phyloP scores from a whole-genome alignment of 2,329 filamentous ascomycete species.

The Hypomyces rosellus region DNA sequence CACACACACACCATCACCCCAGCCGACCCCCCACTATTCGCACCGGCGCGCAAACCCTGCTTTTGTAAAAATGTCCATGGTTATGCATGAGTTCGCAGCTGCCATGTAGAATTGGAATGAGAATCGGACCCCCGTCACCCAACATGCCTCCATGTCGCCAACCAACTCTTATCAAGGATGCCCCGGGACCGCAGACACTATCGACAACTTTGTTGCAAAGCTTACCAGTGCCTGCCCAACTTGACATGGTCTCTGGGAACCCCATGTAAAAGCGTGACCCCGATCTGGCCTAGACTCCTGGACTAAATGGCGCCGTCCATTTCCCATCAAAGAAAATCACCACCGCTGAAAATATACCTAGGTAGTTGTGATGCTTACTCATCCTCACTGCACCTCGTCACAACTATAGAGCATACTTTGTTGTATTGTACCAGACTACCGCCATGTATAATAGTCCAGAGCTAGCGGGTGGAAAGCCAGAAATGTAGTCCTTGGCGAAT shows the following conservation, averaged over 20 bases:
- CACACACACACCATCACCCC: no score
- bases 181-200: not conserved
- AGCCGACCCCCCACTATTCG: not conserved
- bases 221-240: not conserved
- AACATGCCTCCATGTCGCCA: not conserved
- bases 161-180: not conserved
- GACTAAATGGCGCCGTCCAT: not conserved
- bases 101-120: not conserved
- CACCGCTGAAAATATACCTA: not conserved
- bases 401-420: conserved; percentile 11
- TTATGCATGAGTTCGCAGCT: not conserved
- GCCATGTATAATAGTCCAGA: conserved; percentile 15
- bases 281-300: not conserved
- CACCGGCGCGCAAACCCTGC: not conserved
- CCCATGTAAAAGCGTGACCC: not conserved
- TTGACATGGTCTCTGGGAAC: not conserved
- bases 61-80: not conserved
- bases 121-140: not conserved
- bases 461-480: conserved; percentile 17
- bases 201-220: not conserved
- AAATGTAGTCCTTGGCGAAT: conserved; percentile 18
- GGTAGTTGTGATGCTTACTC: conserved; percentile 10
- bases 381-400: conserved; percentile 12
- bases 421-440: conserved; percentile 4
- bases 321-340: not conserved